A percentile compares a stretch with the other conserved stretches of the same genome.
Conservation (phyloP, 2,329 filamentous ascomycete genomes). For the Sporothrix curviconia region DNA sequence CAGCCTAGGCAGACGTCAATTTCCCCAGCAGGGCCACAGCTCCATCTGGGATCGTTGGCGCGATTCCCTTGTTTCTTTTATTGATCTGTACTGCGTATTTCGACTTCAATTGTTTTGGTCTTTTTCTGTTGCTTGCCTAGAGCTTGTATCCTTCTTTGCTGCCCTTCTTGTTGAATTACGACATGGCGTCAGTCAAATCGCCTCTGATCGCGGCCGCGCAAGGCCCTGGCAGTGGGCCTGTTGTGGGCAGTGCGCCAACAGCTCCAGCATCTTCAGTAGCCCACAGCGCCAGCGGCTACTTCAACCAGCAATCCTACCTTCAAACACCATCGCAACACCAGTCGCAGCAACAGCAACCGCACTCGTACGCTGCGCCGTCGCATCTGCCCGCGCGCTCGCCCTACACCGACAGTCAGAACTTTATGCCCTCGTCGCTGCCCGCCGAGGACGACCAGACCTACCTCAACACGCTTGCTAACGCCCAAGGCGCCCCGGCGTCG, state of each 20-base stretch:
- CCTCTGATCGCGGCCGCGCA: neutral
- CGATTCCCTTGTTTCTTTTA: neutral
- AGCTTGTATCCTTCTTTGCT: neutral
- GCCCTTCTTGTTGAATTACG: neutral
- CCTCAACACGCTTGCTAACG: slow-evolving; percentile 33
- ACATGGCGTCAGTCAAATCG: neutral
- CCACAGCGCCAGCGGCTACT: slow-evolving; percentile 27
- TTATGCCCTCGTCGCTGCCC: slow-evolving; percentile 19
- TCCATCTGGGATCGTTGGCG: neutral
- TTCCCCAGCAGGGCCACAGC: neutral
- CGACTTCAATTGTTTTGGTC: neutral
- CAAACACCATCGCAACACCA: slow-evolving; percentile 14
- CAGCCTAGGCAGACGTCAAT: slow-evolving; percentile 2
- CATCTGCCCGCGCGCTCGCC: slow-evolving; percentile 14
- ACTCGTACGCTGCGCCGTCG: slow-evolving; percentile 4
- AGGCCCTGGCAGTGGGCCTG: neutral
- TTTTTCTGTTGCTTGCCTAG: neutral
- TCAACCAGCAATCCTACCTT: slow-evolving; percentile 24
- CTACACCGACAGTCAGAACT: slow-evolving; percentile 15
- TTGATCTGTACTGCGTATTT: neutral
- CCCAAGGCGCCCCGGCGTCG: slow-evolving; percentile 16
- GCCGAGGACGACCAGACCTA: slow-evolving; percentile 29
- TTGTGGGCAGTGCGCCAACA: neutral
- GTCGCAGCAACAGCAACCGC: neutral
- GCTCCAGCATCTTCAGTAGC: slow-evolving; percentile 14